Conservation (phyloP, 2,329 filamentous ascomycete genomes). For the Ampelomyces quisqualis region DNA sequence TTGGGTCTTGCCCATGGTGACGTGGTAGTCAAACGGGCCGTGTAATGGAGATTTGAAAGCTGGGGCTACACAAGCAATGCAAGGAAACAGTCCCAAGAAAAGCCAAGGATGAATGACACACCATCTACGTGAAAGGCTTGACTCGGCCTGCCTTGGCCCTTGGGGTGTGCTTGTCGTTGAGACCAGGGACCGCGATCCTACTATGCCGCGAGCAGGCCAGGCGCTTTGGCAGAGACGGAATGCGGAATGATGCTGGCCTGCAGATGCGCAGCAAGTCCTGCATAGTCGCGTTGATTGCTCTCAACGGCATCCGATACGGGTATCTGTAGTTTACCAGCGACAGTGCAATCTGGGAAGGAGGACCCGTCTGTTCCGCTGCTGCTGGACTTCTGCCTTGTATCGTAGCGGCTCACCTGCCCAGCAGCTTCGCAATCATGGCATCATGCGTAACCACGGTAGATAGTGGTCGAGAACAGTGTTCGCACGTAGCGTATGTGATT, state of each 20-base stretch:
- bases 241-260: constrained; percentile 18
- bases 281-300: constrained; percentile 18
- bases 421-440: neutral
- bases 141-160: constrained; percentile 33
- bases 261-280: constrained; percentile 16
- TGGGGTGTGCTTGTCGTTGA: constrained; percentile 28
- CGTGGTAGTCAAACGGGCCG: constrained; percentile 38
- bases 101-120: constrained; percentile 30
- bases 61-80: constrained; percentile 39
- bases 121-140: constrained; percentile 29
- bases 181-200: constrained; percentile 18
- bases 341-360: neutral
- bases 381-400: neutral
- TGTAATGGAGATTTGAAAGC: constrained; percentile 33
- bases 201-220: constrained; percentile 28
- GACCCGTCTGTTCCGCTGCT: neutral
- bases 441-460: constrained; percentile 17
- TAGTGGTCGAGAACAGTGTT: constrained; percentile 15
- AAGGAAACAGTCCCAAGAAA: constrained; percentile 39
- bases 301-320: neutral
- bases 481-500: constrained; percentile 12
- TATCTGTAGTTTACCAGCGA: neutral
- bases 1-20: constrained; percentile 28
- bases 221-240: constrained; percentile 16
- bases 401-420: neutral